These are phyloP conservation scores for Xylariaceae sp. DNA, from an alignment of 2,329 filamentous ascomycete species.

Conservation along the genomic window DNA sequence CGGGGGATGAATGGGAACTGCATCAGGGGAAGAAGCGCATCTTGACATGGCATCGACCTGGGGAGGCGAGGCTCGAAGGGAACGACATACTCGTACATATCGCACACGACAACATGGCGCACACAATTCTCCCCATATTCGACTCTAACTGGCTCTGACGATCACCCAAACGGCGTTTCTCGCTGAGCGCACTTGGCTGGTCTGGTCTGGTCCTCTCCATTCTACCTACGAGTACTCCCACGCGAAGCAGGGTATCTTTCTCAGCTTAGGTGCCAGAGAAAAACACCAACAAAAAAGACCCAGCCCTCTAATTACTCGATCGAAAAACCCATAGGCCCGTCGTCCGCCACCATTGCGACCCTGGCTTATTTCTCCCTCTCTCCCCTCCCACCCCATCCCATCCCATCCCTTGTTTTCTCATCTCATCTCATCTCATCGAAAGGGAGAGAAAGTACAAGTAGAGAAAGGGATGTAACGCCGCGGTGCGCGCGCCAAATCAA, in stretches of 20 bases:
- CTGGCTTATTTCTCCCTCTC: conserved; percentile 1
- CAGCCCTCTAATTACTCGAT: conserved; percentile 8
- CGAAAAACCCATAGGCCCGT: conserved; percentile 6
- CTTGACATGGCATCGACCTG: conserved; percentile 8
- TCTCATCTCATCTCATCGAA: background rate
- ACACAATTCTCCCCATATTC: background rate
- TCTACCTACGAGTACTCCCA: conserved; percentile 1
- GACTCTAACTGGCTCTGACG: background rate
- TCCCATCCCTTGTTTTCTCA: conserved; percentile 1
- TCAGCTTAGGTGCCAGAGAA: conserved; percentile 17
- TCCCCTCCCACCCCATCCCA: background rate
- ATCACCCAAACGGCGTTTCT: conserved; percentile 9
- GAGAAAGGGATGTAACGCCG: conserved; percentile 16
- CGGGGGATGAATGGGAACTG: conserved; percentile 21
- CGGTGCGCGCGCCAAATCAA: conserved; percentile 11
- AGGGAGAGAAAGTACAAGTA: conserved; percentile 1
- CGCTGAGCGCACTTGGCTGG: conserved; percentile 18
- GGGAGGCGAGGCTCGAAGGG: conserved; percentile 5
- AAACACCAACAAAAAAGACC: background rate
- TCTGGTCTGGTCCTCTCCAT: conserved; percentile 6
- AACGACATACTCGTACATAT: no score
- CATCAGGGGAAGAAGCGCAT: conserved; percentile 18
- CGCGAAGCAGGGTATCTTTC: conserved; percentile 5
- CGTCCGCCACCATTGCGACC: conserved; percentile 18
- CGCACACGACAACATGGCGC: no score